Conservation (phyloP, 192 early-diverging fungal species). For the Backusella parvicylindrica region DNA sequence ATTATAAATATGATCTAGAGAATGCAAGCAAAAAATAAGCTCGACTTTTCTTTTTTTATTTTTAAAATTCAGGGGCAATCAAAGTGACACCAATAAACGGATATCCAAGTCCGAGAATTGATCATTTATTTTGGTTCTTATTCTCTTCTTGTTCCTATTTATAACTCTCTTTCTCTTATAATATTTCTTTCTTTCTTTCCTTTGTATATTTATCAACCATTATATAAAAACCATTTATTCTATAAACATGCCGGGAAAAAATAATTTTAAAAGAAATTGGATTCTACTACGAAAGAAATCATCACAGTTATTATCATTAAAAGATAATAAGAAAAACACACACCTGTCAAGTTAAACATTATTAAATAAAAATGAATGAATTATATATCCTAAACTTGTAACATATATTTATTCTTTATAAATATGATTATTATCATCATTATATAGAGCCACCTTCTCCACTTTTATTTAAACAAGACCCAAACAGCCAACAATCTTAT, state of each 20-base stretch:
- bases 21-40: neutral
- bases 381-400: neutral
- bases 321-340: neutral
- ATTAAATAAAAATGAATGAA: neutral
- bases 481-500: neutral
- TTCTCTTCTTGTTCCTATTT: neutral
- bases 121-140: neutral
- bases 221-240: neutral
- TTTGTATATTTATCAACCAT: neutral
- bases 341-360: constrained; percentile 3
- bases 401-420: neutral
- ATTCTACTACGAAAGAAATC: neutral
- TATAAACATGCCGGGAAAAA: neutral
- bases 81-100: neutral
- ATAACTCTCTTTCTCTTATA: neutral
- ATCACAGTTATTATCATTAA: neutral
- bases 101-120: constrained; percentile 4
- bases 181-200: neutral
- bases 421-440: neutral
- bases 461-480: neutral
- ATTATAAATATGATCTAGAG: neutral
- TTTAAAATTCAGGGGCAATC: neutral
- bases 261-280: constrained; percentile 1
- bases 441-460: neutral
- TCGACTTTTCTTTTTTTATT: neutral